These are phyloP conservation scores for Xanthoceras sorbifolium DNA, from an alignment of 345 rosid species.

Conservation along the genomic window DNA sequence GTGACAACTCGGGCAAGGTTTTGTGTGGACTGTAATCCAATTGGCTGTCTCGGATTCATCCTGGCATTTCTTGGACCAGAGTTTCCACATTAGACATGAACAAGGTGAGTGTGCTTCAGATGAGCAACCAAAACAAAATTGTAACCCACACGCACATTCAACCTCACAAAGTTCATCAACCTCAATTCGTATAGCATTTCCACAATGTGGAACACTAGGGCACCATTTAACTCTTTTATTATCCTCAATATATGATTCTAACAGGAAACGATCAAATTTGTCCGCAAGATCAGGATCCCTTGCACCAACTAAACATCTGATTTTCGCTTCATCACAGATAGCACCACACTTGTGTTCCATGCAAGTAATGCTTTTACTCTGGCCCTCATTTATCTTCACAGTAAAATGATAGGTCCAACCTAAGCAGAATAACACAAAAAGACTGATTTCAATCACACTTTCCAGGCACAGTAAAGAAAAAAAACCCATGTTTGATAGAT, in stretches of 20 bases:
- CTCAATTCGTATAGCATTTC: conserved; percentile 42
- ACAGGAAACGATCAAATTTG: conserved; percentile 43
- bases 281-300: conserved; percentile 36
- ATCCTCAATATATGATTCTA: conserved; percentile 49
- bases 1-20: conserved; percentile 63
- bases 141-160: conserved; percentile 42
- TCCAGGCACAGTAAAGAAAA: conserved; percentile 4
- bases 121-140: conserved; percentile 45
- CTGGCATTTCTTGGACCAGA: conserved; percentile 47
- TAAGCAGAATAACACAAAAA: conserved; percentile 17
- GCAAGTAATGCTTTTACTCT: conserved; percentile 46
- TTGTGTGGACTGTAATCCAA: conserved; percentile 59
- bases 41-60: conserved; percentile 60
- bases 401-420: conserved; percentile 48
- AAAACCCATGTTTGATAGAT: no score
- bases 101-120: conserved; percentile 46
- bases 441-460: not conserved
- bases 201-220: conserved; percentile 54
- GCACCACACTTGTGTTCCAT: conserved; percentile 43
- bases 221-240: conserved; percentile 52
- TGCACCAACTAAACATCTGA: conserved; percentile 31
- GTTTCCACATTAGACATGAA: conserved; percentile 44
- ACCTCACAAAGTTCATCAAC: conserved; percentile 39
- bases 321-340: conserved; percentile 41
- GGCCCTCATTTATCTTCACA: conserved; percentile 49